A percentile compares a stretch with the other conserved stretches of the same genome.
Evolutionary conservation across 2,329 filamentous ascomycete genomes (phyloP).

Genomic region (Penicillium digitatum): DNA sequence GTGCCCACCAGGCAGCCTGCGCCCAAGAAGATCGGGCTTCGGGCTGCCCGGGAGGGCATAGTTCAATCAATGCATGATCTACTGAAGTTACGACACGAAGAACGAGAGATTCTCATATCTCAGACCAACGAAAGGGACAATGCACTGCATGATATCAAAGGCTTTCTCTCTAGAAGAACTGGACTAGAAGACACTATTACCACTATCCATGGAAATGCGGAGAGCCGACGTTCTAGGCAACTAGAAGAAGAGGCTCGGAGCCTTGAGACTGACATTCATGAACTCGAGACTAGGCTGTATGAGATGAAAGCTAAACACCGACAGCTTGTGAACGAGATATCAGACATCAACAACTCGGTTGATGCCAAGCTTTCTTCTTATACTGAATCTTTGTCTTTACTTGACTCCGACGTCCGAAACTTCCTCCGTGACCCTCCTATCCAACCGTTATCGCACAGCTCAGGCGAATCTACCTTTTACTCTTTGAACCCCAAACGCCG

Average conservation of each 20-base stretch:
- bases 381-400: slow-evolving; percentile 51
- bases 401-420: slow-evolving; percentile 52
- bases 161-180: slow-evolving; percentile 48
- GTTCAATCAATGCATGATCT: slow-evolving; percentile 55
- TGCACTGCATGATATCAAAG: slow-evolving; percentile 50
- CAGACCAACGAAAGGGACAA: slow-evolving; percentile 45
- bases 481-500: slow-evolving; percentile 54
- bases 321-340: slow-evolving; percentile 51
- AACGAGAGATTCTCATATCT: slow-evolving; percentile 49
- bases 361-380: slow-evolving; percentile 59
- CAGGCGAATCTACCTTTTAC: slow-evolving; percentile 44
- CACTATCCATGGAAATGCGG: slow-evolving; percentile 46
- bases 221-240: slow-evolving; percentile 42
- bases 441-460: slow-evolving; percentile 32
- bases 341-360: slow-evolving; percentile 53
- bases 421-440: slow-evolving; percentile 51
- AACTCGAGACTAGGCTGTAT: slow-evolving; percentile 54
- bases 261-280: slow-evolving; percentile 55
- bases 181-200: slow-evolving; percentile 51
- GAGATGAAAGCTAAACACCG: slow-evolving; percentile 55
- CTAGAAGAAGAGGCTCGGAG: slow-evolving; percentile 50
- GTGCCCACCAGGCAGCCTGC: slow-evolving; percentile 39
- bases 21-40: slow-evolving; percentile 49
- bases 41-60: slow-evolving; percentile 54
- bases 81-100: slow-evolving; percentile 54